phyloP scores from a whole-genome alignment of 2,329 filamentous ascomycete genomes.

The Blastomyces percursus region DNA sequence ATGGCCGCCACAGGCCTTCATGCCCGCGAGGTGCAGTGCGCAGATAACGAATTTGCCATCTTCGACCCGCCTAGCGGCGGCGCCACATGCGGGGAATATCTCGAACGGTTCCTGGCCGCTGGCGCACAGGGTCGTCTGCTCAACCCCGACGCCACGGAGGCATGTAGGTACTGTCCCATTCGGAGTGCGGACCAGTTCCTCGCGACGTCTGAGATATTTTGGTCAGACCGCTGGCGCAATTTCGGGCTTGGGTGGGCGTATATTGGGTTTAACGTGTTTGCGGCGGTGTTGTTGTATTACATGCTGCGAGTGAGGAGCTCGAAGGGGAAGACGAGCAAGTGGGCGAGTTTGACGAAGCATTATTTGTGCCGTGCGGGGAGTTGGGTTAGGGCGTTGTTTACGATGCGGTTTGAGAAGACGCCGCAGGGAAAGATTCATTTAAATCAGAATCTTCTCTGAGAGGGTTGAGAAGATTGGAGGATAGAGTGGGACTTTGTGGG shows the following conservation, averaged over 20 bases:
- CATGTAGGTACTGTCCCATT: slow-evolving; percentile 43
- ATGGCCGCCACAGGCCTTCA: slow-evolving; percentile 62
- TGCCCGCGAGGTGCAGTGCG: slow-evolving; percentile 54
- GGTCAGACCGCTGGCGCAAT: slow-evolving; percentile 55
- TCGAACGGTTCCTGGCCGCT: slow-evolving; percentile 39
- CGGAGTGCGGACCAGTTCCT: slow-evolving; percentile 33
- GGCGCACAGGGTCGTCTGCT: slow-evolving; percentile 44
- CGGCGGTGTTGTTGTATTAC: slow-evolving; percentile 47
- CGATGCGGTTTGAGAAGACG: slow-evolving; percentile 9
- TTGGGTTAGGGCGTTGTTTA: slow-evolving; percentile 11
- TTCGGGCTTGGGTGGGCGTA: slow-evolving; percentile 54
- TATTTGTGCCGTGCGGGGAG: slow-evolving; percentile 8
- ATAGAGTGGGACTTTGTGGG: background rate
- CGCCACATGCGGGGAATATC: slow-evolving; percentile 51
- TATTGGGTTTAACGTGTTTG: slow-evolving; percentile 48
- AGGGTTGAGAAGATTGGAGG: background rate
- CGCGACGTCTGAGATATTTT: slow-evolving; percentile 40
- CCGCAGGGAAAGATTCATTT: slow-evolving; percentile 13
- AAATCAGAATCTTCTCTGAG: slow-evolving; percentile 9
- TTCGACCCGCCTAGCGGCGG: slow-evolving; percentile 50
- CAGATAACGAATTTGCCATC: slow-evolving; percentile 55
- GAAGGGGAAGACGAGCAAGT: slow-evolving; percentile 8
- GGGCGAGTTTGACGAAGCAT: slow-evolving; percentile 10
- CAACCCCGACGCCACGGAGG: slow-evolving; percentile 37
- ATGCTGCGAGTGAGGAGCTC: slow-evolving; percentile 24